Conservation (phyloP, 192 early-diverging fungal species). For the Coemansia nantahalensis region DNA sequence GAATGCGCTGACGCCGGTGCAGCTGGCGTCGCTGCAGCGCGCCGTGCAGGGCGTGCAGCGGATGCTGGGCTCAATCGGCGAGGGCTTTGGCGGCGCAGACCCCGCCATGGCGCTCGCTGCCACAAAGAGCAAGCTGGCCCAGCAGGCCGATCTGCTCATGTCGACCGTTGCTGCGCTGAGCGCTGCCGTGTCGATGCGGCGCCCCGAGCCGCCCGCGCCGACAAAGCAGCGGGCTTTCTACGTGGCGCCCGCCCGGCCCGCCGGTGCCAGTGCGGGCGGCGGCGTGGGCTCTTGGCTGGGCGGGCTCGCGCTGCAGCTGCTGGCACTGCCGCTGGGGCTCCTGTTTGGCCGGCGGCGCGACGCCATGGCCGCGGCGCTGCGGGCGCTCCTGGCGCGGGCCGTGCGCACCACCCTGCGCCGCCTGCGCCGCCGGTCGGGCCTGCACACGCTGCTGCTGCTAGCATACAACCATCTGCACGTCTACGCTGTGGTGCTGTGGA, state of each 20-base stretch:
- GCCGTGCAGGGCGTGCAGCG: constrained; percentile 47
- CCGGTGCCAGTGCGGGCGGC: background rate
- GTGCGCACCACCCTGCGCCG: constrained; percentile 12
- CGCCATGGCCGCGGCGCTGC: constrained; percentile 4
- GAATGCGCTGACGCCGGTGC: constrained; percentile 19
- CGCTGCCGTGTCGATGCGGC: constrained; percentile 30
- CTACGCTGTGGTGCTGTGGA: constrained; percentile 38
- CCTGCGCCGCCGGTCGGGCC: constrained; percentile 12
- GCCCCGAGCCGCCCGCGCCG: background rate
- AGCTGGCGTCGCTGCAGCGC: constrained; percentile 48
- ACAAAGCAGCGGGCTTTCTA: too few species aligned
- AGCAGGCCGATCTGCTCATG: constrained; percentile 50
- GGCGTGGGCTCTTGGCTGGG: constrained; percentile 1
- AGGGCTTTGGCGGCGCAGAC: constrained; percentile 34
- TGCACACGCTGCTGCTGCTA: constrained; percentile 29
- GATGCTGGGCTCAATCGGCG: constrained; percentile 45
- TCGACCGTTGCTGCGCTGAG: constrained; percentile 49
- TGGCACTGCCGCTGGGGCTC: constrained; percentile 30
- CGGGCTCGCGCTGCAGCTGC: constrained; percentile 14
- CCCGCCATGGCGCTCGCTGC: constrained; percentile 33
- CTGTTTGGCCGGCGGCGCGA: constrained; percentile 31
- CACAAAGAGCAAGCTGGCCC: constrained; percentile 34
- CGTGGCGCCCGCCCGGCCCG: too few species aligned
- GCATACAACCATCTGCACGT: constrained; percentile 44
- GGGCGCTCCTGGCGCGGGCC: constrained; percentile 2